Evolutionary conservation across 108 stramenopile species (phyloP).

Genomic region (Nitzschia sp.): DNA sequence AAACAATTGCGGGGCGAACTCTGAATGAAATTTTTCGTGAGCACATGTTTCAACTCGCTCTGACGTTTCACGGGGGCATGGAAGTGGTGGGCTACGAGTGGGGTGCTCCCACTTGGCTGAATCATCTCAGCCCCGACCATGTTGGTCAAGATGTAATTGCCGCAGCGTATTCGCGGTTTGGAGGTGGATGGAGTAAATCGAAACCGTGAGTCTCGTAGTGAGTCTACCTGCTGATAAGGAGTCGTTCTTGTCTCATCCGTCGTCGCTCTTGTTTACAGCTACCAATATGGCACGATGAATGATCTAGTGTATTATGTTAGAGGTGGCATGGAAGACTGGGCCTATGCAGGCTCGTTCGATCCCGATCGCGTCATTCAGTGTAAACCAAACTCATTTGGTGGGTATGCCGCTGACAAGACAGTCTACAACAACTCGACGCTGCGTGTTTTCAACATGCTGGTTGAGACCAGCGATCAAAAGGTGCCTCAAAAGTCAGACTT

Average conservation of each 20-base stretch:
- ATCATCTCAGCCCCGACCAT: constrained; percentile 55
- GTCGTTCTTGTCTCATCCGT: too few species aligned
- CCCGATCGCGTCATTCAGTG: constrained; percentile 60
- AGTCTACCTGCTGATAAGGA: too few species aligned
- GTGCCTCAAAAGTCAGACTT: constrained; percentile 53
- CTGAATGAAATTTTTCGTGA: constrained; percentile 92
- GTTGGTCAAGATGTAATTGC: constrained; percentile 50
- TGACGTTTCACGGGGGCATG: constrained; percentile 98
- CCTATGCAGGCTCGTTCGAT: constrained; percentile 94
- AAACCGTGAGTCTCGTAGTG: too few species aligned
- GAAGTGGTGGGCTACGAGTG: constrained; percentile 93
- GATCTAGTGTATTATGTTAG: constrained; percentile 92
- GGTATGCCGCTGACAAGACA: constrained; percentile 63
- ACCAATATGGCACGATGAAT: constrained; percentile 76
- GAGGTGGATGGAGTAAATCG: constrained; percentile 44
- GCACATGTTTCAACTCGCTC: constrained; percentile 88
- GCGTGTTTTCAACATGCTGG: constrained; percentile 88
- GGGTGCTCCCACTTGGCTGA: constrained; percentile 73
- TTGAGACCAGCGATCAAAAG: constrained; percentile 86
- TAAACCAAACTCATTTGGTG: constrained; percentile 69
- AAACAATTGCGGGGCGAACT: constrained; percentile 86
- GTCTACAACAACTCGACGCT: constrained; percentile 81
- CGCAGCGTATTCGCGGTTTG: constrained; percentile 45
- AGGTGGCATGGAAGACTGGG: constrained; percentile 99
- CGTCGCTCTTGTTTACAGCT: too few species aligned